These are phyloP conservation scores for Suillus luteus DNA, from an alignment of 768 basidiomycete genomes.

Conservation along the genomic window DNA sequence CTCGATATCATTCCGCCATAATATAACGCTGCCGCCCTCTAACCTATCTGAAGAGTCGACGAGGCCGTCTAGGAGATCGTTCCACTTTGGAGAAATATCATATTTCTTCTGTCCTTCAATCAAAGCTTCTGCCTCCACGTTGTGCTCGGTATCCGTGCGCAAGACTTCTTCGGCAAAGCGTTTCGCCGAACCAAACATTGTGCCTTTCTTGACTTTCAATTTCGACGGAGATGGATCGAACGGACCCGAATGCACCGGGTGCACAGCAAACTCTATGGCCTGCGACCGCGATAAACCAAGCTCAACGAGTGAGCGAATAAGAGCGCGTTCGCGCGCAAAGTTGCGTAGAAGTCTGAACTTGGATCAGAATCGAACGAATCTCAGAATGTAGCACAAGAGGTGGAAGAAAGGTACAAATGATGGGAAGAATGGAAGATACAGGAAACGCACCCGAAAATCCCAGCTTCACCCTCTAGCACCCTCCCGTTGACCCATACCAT, in stretches of 20 bases:
- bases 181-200: slow-evolving; percentile 18
- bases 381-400: background rate
- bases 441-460: slow-evolving; percentile 45
- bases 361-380: background rate
- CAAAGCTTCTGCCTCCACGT: slow-evolving; percentile 55
- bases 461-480: slow-evolving; percentile 64
- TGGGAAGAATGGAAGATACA: background rate
- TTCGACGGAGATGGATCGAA: slow-evolving; percentile 6
- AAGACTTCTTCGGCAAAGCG: slow-evolving; percentile 7
- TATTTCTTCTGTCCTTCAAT: slow-evolving; percentile 72
- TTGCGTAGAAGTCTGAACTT: slow-evolving; percentile 59
- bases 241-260: slow-evolving; percentile 51
- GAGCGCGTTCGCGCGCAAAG: slow-evolving; percentile 68
- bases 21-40: slow-evolving; percentile 73
- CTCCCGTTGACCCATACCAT: slow-evolving; percentile 84
- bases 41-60: slow-evolving; percentile 87
- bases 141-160: slow-evolving; percentile 29
- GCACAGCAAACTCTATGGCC: slow-evolving; percentile 73
- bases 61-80: slow-evolving; percentile 56
- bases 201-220: background rate
- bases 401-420: background rate
- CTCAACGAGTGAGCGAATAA: slow-evolving; percentile 58
- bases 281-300: slow-evolving; percentile 65
- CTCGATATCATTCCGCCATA: slow-evolving; percentile 93
- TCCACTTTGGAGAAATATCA: slow-evolving; percentile 57